Evolutionary conservation across 164 flowering plant genomes (phyloP), one percentile per base, ranked within the genome.

Genomic region (Protea cynaroides): DNA sequence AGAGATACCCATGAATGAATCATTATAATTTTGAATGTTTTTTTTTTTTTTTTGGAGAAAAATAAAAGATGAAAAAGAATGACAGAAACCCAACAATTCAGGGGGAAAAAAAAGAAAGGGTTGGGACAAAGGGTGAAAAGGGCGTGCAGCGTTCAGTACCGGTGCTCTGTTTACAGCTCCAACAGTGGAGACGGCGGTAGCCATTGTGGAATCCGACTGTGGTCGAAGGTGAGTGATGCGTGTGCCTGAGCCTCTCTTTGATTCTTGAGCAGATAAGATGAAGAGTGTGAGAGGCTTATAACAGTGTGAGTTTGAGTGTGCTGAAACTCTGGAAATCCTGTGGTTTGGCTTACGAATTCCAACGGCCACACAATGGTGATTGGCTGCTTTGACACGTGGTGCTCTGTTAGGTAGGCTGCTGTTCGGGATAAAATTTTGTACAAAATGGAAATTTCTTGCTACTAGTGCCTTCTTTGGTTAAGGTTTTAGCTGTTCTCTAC

Each of bases 331-430:
- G 34, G 22, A 18, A 47, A 61, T 40, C 43, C 37, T 62, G 72
- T 71, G 75, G 75, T 54, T 63, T 43, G 58, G 62, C 71, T 70
- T 65, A 34, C 54, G 43, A 54, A 49, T 51, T 65, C 62, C 69
- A 66, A 67, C 72, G 75, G 79, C 84, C 82, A 81, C 80, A 79
- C 71, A 79, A 43, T 71, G 2, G 44, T 11, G 82, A 75, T 74
- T 67, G 65, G 75, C 3, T 53, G 14, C 9, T 29, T 29, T 17
- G 75, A 65, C 81, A 76, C 80, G 68, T 71, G 78, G 76, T 73
- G 57, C 2, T 21, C 25, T 15, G 7, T 24, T 0, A 51, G 24
- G 22, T 17, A n/a, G 53, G 4, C 54, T 8, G 3, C 38, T 34
- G 49, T 56, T 61, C 1, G 18, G 19, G 60, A 52, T 57, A 23